phyloP scores from a whole-genome alignment of 2,329 filamentous ascomycete genomes.

The Aschersonia sp. region DNA sequence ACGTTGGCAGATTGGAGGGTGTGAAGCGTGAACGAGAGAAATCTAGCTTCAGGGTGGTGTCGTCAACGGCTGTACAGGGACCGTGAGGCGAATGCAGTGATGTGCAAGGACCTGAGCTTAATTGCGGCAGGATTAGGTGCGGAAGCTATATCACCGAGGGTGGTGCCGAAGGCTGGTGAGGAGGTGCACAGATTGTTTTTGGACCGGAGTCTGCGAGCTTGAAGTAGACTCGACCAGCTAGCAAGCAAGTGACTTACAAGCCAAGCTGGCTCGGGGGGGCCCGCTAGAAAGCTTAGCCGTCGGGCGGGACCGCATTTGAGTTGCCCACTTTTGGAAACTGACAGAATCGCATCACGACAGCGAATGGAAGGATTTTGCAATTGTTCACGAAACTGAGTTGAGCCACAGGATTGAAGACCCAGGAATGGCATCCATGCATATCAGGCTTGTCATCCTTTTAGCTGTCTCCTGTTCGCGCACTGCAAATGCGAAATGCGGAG shows the following conservation, averaged over 20 bases:
- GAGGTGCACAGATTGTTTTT: background rate
- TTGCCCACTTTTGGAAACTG: conserved; percentile 13
- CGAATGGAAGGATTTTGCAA: background rate
- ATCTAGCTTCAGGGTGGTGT: background rate
- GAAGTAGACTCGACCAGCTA: background rate
- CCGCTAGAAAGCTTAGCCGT: background rate
- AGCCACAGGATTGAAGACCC: too few species aligned
- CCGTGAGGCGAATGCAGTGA: background rate
- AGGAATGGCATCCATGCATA: too few species aligned
- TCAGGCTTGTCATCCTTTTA: too few species aligned
- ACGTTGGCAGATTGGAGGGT: background rate
- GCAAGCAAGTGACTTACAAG: background rate
- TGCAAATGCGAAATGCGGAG: too few species aligned
- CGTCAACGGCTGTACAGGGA: background rate
- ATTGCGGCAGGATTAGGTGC: background rate
- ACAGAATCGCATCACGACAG: conserved; percentile 9
- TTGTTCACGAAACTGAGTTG: background rate
- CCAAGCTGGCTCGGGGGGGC: background rate
- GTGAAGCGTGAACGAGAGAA: background rate
- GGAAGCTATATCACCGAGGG: too few species aligned
- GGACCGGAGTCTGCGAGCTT: background rate
- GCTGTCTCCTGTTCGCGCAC: too few species aligned
- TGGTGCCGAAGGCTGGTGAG: background rate
- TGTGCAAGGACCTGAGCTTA: background rate
- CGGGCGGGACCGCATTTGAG: background rate